phyloP scores from a whole-genome alignment of 345 rosid species.

The Garcia nutans region DNA sequence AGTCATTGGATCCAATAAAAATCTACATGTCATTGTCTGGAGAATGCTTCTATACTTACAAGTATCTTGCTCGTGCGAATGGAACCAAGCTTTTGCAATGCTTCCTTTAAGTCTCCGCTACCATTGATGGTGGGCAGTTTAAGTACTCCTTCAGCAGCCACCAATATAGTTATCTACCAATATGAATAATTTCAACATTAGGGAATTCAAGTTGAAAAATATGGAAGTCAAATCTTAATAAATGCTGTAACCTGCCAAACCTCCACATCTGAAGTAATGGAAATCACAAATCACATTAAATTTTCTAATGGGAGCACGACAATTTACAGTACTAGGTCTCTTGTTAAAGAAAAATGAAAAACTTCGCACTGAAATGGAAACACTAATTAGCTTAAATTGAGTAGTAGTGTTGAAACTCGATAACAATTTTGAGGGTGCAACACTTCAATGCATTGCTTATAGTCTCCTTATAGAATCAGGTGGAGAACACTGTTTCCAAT shows the following conservation, averaged over 20 bases:
- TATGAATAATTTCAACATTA: background rate
- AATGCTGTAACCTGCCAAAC: background rate
- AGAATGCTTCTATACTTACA: constrained; percentile 37
- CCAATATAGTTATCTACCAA: constrained; percentile 74
- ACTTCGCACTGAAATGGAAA: background rate
- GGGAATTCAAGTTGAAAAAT: background rate
- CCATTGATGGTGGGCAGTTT: constrained; percentile 74
- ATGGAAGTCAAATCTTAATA: background rate
- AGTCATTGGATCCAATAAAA: constrained; percentile 12
- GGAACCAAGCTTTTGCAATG: constrained; percentile 74
- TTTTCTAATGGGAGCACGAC: background rate
- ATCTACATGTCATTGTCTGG: background rate
- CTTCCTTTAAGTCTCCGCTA: constrained; percentile 70
- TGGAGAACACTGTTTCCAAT: too few relatives aligned
- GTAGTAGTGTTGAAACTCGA: background rate
- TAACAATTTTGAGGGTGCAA: background rate
- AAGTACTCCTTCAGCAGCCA: constrained; percentile 87
- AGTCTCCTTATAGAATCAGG: too few relatives aligned
- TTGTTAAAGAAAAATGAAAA: background rate
- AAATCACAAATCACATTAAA: background rate
- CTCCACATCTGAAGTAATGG: background rate
- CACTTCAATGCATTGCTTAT: background rate
- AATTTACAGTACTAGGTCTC: background rate
- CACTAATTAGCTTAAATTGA: too few relatives aligned
- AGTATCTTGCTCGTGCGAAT: constrained; percentile 66